These are phyloP conservation scores for Neonectria faginata DNA, from an alignment of 2,329 filamentous ascomycete species.

Conservation along the genomic window DNA sequence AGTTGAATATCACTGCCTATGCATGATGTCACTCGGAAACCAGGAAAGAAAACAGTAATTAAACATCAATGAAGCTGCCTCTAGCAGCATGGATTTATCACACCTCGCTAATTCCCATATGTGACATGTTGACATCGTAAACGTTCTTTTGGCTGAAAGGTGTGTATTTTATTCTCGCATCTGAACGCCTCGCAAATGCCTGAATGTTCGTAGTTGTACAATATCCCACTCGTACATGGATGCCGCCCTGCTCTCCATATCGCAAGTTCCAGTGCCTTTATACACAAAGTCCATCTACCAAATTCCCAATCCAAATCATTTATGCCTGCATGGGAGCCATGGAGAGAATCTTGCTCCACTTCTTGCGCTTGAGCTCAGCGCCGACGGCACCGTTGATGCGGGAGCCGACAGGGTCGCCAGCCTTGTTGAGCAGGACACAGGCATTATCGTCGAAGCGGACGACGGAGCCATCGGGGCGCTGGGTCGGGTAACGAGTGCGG, in stretches of 20 bases:
- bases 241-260: conserved; percentile 18
- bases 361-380: conserved; percentile 86
- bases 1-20: conserved; percentile 26
- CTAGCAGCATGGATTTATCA: not conserved
- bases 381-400: conserved; percentile 94
- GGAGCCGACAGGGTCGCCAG: conserved; percentile 93
- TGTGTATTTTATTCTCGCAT: conserved; percentile 43
- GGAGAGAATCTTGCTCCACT: conserved; percentile 98
- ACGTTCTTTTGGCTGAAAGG: conserved; percentile 38
- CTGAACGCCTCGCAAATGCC: conserved; percentile 53
- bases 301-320: conserved; percentile 15
- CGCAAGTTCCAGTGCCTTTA: conserved; percentile 28
- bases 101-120: not conserved
- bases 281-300: conserved; percentile 25
- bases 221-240: conserved; percentile 44
- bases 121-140: conserved; percentile 24
- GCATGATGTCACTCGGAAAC: conserved; percentile 8
- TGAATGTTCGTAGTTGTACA: conserved; percentile 50
- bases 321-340: conserved; percentile 81
- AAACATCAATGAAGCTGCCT: not conserved
- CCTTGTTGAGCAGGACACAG: conserved; percentile 96
- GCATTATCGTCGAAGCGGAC: conserved; percentile 98
- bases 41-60: not conserved
- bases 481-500: conserved; percentile 87
- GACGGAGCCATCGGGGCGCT: conserved; percentile 87